Conservation (phyloP, 495 filamentous ascomycete species). For the Durotheca rogersii region DNA sequence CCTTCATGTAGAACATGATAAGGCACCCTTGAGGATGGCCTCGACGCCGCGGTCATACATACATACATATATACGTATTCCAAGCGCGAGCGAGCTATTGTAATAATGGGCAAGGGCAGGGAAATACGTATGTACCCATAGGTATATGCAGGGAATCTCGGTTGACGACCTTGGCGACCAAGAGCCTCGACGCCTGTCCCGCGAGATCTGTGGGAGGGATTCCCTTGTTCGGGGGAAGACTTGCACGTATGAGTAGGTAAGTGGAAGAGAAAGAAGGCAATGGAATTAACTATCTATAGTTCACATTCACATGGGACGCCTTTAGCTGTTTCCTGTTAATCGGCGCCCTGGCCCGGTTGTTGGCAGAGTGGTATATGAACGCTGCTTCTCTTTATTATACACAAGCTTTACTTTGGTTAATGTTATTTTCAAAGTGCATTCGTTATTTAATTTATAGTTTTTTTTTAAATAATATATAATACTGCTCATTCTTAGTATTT, state of each 20-base stretch:
- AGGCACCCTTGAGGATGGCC: not conserved
- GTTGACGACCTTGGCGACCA: slow-evolving; percentile 33
- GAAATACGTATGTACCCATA: slow-evolving; percentile 13
- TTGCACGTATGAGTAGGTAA: not conserved
- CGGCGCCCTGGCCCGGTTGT: too few relatives aligned
- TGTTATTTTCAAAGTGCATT: too few relatives aligned
- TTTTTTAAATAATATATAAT: too few relatives aligned
- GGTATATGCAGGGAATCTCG: slow-evolving; percentile 30
- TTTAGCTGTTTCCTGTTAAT: too few relatives aligned
- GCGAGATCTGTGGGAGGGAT: slow-evolving; percentile 16
- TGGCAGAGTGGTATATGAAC: too few relatives aligned
- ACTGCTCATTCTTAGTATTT: too few relatives aligned
- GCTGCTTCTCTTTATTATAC: too few relatives aligned
- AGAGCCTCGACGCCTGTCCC: slow-evolving; percentile 27
- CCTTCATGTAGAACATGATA: too few relatives aligned
- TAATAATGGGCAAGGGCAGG: slow-evolving; percentile 23
- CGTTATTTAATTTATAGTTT: too few relatives aligned
- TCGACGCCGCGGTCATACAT: not conserved
- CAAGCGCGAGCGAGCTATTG: slow-evolving; percentile 1
- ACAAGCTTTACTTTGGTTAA: too few relatives aligned
- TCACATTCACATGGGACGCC: too few relatives aligned
- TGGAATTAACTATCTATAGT: too few relatives aligned
- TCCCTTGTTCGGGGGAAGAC: slow-evolving; percentile 3
- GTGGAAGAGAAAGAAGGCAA: not conserved
- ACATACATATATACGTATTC: not conserved